Conservation (phyloP, 192 early-diverging fungal species). For the Backusella morwellensis region DNA sequence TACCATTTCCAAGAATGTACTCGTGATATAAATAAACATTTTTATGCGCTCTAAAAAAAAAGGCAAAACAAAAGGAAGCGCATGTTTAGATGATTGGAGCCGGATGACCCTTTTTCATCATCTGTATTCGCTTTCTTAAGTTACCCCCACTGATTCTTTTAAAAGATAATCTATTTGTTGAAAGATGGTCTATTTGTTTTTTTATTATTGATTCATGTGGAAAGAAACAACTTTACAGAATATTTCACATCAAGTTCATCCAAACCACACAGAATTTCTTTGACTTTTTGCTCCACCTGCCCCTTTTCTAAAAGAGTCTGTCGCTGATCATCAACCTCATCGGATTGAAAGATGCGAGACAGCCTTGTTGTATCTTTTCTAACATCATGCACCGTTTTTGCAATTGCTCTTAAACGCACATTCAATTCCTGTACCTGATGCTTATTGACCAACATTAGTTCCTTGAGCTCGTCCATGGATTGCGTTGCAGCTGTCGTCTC, state of each 20-base stretch:
- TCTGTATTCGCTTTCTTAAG: too few relatives aligned
- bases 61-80: too few relatives aligned
- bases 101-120: too few relatives aligned
- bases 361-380: conserved; percentile 12
- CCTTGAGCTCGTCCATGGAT: conserved; percentile 26
- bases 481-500: conserved; percentile 16
- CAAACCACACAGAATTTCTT: conserved; percentile 26
- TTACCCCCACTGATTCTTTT: too few relatives aligned
- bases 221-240: conserved; percentile 10
- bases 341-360: conserved; percentile 7
- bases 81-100: too few relatives aligned
- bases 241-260: conserved; percentile 24
- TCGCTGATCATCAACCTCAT: conserved; percentile 8
- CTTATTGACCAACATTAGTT: conserved; percentile 32
- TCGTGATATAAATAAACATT: too few relatives aligned
- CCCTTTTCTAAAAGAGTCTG: background rate
- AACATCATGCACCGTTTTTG: conserved; percentile 29
- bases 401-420: conserved; percentile 7
- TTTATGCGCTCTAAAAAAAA: too few relatives aligned
- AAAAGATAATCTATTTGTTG: too few relatives aligned
- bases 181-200: too few relatives aligned
- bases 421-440: conserved; percentile 23
- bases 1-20: too few relatives aligned
- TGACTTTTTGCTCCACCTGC: conserved; percentile 18
- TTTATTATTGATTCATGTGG: background rate